Base-by-base conservation (phyloP, 345 rosid genomes). In the Populus davidiana region DNA sequence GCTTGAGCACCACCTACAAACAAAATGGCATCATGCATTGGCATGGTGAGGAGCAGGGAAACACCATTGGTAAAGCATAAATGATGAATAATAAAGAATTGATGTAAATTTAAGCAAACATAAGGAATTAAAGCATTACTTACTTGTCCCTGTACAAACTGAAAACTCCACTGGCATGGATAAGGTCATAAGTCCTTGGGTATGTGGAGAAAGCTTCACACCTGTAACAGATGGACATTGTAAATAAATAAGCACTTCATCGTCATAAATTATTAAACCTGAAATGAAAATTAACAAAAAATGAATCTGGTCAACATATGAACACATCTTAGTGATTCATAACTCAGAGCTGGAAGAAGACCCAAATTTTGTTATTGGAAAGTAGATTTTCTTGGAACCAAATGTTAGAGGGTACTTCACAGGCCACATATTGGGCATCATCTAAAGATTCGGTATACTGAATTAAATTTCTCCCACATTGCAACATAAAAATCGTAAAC, bases 151-250 rank as follows among this genome's bases (percentile, higher is more conserved):
- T 89, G 92, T 92, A 96, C 70, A 96, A 75, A 81, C 94, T 92
- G 87, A 96, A 92, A 83, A 96, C 83, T 7, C 91, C 90, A 79
- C 88, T 81, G 11, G 99, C 98, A 79, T 96, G 99, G 75, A 96
- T 88, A 52, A 96, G 83, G 79, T 96, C 98, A 65, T 96, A 96
- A 49, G 99, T 92, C 87, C 99, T 96, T 50, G 97, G 99, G 76
- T 96, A 96, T n/a, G 99, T 94, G 27, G 98, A 96, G 91, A 96
- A 94, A 69, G 88, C 97, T 87, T 96, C 98, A 84, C 99, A 94
- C 98, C 99, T 96, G 86, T 72, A 64, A 76, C 43, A 54, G 33
- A 52, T 20, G 16, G 5, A 8, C 43, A 61, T 65, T 29, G 36
- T n/a, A 49, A 38, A 52, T 7, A 41, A 20, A 25, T 6, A 43